Evolutionary conservation across 805 yeast species (phyloP).

Genomic region (Candida morakotiae): DNA sequence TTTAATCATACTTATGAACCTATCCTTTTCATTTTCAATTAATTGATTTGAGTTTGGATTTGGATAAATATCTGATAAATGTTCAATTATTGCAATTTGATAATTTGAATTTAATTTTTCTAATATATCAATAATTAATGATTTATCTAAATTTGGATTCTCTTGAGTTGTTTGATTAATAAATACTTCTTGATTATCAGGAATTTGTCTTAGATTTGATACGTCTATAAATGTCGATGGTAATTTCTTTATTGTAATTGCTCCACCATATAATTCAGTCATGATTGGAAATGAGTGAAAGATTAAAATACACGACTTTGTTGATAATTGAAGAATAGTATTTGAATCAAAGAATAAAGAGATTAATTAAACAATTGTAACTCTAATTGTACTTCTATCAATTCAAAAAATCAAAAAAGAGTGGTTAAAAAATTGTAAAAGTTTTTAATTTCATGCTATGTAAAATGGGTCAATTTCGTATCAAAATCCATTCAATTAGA

Average conservation of each 20-base stretch:
- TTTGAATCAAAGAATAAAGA: no score
- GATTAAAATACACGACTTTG: no score
- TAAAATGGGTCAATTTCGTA: no score
- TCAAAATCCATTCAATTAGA: no score
- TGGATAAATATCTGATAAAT: slow-evolving; percentile 50
- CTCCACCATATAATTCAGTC: slow-evolving; percentile 73
- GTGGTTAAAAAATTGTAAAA: no score
- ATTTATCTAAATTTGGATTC: slow-evolving; percentile 2
- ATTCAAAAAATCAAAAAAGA: no score
- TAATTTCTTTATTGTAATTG: slow-evolving; percentile 38
- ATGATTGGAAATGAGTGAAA: no score
- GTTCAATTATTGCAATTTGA: slow-evolving; percentile 47
- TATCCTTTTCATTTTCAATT: slow-evolving; percentile 6
- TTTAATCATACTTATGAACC: slow-evolving; percentile 4
- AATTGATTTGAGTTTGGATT: slow-evolving; percentile 15
- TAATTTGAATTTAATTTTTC: slow-evolving; percentile 40
- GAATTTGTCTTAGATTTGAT: slow-evolving; percentile 73
- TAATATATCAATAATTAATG: slow-evolving; percentile 58
- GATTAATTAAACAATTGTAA: no score
- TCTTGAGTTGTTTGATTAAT: slow-evolving; percentile 29
- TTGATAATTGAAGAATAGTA: no score
- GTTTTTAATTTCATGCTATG: no score
- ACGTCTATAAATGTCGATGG: slow-evolving; percentile 59
- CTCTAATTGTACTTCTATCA: no score
- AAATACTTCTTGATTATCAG: slow-evolving; percentile 92